Evolutionary conservation across 345 rosid species (phyloP).

Genomic region (Cardamine occulta): DNA sequence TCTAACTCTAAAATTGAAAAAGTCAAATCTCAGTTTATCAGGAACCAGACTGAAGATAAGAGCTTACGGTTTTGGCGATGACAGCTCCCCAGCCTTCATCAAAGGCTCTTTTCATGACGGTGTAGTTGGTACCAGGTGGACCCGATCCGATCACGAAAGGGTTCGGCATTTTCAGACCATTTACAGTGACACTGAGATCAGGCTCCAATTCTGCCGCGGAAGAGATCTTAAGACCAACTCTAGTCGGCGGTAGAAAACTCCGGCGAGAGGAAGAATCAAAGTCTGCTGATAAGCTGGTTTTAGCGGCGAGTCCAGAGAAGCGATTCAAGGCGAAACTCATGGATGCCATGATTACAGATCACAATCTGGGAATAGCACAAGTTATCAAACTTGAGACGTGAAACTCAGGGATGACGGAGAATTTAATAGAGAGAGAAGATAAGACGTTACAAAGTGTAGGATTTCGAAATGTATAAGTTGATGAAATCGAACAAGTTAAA

Average conservation of each 20-base stretch:
- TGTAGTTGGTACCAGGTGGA: slow-evolving; percentile 96
- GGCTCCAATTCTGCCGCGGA: slow-evolving; percentile 54
- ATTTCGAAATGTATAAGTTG: slow-evolving; percentile 16
- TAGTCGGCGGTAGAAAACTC: slow-evolving; percentile 40
- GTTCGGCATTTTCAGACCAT: slow-evolving; percentile 86
- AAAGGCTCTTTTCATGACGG: slow-evolving; percentile 95
- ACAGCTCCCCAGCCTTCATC: slow-evolving; percentile 99
- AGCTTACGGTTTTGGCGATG: slow-evolving; percentile 90
- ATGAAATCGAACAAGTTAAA: slow-evolving; percentile 4
- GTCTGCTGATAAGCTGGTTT: slow-evolving; percentile 42
- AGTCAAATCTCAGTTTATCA: slow-evolving; percentile 10
- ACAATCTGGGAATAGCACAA: slow-evolving; percentile 3
- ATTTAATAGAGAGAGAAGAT: slow-evolving; percentile 9
- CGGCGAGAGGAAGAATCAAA: slow-evolving; percentile 43
- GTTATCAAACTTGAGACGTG: slow-evolving; percentile 25
- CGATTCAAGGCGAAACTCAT: slow-evolving; percentile 54
- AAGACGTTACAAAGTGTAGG: not conserved
- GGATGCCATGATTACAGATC: slow-evolving; percentile 58
- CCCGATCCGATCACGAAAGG: slow-evolving; percentile 98
- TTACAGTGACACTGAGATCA: slow-evolving; percentile 84
- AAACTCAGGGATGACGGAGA: not conserved
- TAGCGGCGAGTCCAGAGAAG: slow-evolving; percentile 44
- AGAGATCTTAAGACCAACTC: slow-evolving; percentile 61
- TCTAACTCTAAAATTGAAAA: not conserved
- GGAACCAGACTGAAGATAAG: slow-evolving; percentile 1